Evolutionary conservation across 2,329 filamentous ascomycete species (phyloP), one percentile per base, ranked within the genome.

Genomic region (Salinomyces thailandicus): DNA sequence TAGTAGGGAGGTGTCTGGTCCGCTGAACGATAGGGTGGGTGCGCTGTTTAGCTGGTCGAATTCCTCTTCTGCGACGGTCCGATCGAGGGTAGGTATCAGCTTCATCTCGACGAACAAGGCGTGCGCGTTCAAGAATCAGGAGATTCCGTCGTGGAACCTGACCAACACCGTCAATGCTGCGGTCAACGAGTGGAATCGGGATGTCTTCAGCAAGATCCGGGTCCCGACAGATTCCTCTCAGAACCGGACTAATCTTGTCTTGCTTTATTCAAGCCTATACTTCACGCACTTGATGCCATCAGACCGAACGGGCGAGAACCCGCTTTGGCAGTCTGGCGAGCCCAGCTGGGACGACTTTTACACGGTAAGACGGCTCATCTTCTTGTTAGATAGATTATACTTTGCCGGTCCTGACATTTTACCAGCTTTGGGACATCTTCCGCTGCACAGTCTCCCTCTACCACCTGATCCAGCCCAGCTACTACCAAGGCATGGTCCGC

Each of bases 281-380:
- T 78, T 79, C 46, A 79, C 80, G 72, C 72, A 76, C 40, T 56
- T 83, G 8, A 70, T 82, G 22, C 79, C 79, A 0, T 78, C 77
- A 1, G 81, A 84, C 51, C 73, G 77, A 43, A 82, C 78, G 0
- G 78, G 77, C 0, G 80, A 84, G 52, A 85, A 83, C 41, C 78
- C 79, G 0, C 57, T 67, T 0, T 84, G 79, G 79, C 53, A 61
- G 1, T 77, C 74, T 1, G 48, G 52, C 0, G 79, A 84, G 53
- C 79, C 79, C 2, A 82, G 81, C 49, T 84, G 80, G 49, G 75
- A 81, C 40, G 79, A 84, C 40, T 73, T 79, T 12, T n/a, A n/a
- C n/a, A n/a, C n/a, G n/a, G n/a, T n/a, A n/a, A n/a, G n/a, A n/a
- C n/a, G n/a, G n/a, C n/a, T n/a, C n/a, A n/a, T n/a, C n/a, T n/a